A percentile compares a stretch with the other conserved stretches of the same genome.
Evolutionary conservation across 2,329 filamentous ascomycete genomes (phyloP).

Genomic region (Colletotrichum costaricense): DNA sequence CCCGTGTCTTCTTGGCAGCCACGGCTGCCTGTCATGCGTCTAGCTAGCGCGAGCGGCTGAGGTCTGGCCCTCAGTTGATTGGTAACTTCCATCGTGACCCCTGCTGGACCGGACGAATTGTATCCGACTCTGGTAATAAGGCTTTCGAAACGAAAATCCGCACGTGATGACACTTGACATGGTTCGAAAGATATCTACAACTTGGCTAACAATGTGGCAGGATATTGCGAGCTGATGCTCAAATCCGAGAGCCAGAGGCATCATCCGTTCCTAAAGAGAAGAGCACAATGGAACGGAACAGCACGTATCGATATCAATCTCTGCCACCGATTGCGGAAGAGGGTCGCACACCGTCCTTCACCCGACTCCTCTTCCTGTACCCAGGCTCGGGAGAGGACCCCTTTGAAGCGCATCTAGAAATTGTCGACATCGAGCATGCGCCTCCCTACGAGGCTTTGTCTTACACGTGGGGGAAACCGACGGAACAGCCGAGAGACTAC

Average conservation of each 20-base stretch:
- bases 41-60: conserved; percentile 26
- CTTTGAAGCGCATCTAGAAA: conserved; percentile 22
- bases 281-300: background rate
- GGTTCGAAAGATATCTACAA: background rate
- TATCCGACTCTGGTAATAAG: conserved; percentile 6
- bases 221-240: background rate
- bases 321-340: conserved; percentile 25
- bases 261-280: background rate
- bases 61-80: background rate
- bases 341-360: conserved; percentile 27
- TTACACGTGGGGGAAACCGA: conserved; percentile 34
- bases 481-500: conserved; percentile 26
- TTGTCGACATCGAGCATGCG: conserved; percentile 27
- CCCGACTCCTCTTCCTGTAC: conserved; percentile 27
- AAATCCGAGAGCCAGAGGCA: background rate
- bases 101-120: conserved; percentile 13
- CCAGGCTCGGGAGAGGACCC: conserved; percentile 33
- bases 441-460: conserved; percentile 36
- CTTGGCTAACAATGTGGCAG: background rate
- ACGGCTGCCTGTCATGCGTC: background rate
- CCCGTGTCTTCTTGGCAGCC: background rate
- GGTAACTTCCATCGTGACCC: background rate
- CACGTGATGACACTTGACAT: conserved; percentile 3
- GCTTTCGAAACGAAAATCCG: background rate
- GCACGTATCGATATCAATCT: conserved; percentile 25